Percentiles rank a stretch among this genome's conserved stretches.
These are phyloP conservation scores for Debaryomycetaceae sp. DNA, from an alignment of 1,139 yeast genomes.

Conservation along the genomic window DNA sequence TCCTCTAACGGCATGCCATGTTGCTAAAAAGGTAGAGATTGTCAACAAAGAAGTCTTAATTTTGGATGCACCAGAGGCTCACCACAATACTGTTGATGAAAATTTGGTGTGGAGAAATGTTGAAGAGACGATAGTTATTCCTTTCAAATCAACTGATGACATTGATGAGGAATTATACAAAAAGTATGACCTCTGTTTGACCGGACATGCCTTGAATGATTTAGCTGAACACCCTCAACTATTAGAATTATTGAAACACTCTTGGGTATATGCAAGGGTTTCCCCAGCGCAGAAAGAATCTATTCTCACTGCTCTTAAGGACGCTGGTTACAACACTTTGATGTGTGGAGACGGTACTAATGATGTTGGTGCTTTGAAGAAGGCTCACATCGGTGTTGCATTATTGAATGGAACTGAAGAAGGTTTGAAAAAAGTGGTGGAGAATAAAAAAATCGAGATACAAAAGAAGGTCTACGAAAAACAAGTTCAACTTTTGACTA, in stretches of 20 bases:
- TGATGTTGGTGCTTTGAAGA: conserved; percentile 98
- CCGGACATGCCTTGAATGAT: conserved; percentile 83
- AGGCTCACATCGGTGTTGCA: conserved; percentile 98
- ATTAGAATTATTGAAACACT: conserved; percentile 69
- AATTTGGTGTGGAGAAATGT: conserved; percentile 81
- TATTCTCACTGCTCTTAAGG: conserved; percentile 77
- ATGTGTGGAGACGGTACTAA: conserved; percentile 99
- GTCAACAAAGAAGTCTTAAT: conserved; percentile 78
- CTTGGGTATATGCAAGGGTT: conserved; percentile 98
- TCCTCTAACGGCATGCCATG: conserved; percentile 97
- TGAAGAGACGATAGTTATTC: conserved; percentile 68
- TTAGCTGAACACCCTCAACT: conserved; percentile 65
- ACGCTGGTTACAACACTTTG: conserved; percentile 85
- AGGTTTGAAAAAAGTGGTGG: conserved; percentile 86
- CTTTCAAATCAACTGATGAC: conserved; percentile 59
- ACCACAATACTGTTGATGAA: conserved; percentile 49
- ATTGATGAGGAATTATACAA: conserved; percentile 59
- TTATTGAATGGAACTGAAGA: conserved; percentile 95
- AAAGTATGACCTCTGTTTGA: conserved; percentile 81
- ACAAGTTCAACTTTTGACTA: conserved; percentile 71
- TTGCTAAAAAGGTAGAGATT: conserved; percentile 89
- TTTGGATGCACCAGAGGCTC: conserved; percentile 79
- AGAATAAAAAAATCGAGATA: conserved; percentile 67
- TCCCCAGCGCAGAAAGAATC: conserved; percentile 96
- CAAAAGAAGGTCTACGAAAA: conserved; percentile 72